Evolutionary conservation across 495 filamentous ascomycete species (phyloP).

Genomic region (Neurospora sp.): DNA sequence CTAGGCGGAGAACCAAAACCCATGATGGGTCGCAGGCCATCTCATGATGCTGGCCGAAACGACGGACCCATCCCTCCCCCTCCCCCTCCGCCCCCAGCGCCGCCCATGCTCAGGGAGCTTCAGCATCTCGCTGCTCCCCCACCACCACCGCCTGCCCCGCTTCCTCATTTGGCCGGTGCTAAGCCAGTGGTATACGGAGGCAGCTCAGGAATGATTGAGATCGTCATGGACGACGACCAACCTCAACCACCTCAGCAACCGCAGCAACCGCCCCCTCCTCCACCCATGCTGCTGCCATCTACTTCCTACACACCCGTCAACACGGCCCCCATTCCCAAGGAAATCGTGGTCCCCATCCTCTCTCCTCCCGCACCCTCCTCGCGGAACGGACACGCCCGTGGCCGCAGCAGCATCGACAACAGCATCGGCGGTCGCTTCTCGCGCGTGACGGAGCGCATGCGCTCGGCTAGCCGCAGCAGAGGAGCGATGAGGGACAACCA

Average conservation of each 20-base stretch:
- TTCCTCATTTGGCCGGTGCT: conserved; percentile 20
- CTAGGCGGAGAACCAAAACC: conserved; percentile 15
- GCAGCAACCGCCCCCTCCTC: conserved; percentile 3
- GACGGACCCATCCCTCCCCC: conserved; percentile 29
- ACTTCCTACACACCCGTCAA: conserved; percentile 1
- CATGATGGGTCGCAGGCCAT: conserved; percentile 34
- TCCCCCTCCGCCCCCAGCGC: conserved; percentile 37
- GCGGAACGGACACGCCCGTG: conserved; percentile 51
- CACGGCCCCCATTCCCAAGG: conserved; percentile 9
- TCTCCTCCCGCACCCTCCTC: conserved; percentile 22
- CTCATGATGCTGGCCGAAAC: conserved; percentile 33
- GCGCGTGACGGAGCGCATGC: conserved; percentile 57
- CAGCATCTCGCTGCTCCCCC: conserved; percentile 66
- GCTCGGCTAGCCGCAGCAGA: conserved; percentile 49
- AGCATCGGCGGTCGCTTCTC: conserved; percentile 44
- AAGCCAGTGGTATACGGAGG: conserved; percentile 28
- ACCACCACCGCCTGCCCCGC: conserved; percentile 56
- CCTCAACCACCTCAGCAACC: conserved; percentile 9
- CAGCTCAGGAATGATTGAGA: conserved; percentile 58
- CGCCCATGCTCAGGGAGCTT: conserved; percentile 68
- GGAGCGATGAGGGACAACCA: conserved; percentile 11
- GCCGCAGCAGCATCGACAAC: conserved; percentile 57
- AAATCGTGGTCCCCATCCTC: conserved; percentile 20
- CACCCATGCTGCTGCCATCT: conserved; percentile 12
- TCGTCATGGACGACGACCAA: conserved; percentile 59